These are phyloP conservation scores for Clitocybe nebularis DNA, from an alignment of 1,284 basidiomycete genomes.

Conservation along the genomic window DNA sequence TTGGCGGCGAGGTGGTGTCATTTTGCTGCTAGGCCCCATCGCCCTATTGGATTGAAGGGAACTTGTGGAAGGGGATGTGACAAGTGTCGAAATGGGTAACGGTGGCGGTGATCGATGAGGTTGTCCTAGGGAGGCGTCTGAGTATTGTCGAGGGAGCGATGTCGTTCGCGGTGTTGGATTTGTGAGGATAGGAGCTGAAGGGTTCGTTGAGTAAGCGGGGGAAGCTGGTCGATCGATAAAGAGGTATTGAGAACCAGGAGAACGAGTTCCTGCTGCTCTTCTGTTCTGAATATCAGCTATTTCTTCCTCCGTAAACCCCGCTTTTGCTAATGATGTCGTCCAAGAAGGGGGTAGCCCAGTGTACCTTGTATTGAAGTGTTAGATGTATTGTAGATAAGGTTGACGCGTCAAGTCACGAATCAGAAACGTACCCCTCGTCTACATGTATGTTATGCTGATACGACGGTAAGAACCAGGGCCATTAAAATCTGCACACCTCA, in stretches of 20 bases:
- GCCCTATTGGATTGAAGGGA: background rate
- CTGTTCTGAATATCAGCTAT: constrained; percentile 58
- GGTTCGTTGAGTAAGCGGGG: constrained; percentile 24
- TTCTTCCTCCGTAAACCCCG: constrained; percentile 65
- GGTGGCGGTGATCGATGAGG: constrained; percentile 15
- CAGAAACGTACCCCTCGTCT: constrained; percentile 57
- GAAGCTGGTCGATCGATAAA: constrained; percentile 31
- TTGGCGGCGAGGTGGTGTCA: constrained; percentile 5
- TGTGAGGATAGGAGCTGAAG: constrained; percentile 26
- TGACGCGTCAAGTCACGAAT: background rate
- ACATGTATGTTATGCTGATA: constrained; percentile 73
- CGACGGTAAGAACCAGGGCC: constrained; percentile 7
- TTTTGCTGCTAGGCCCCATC: background rate
- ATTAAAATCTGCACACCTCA: constrained; percentile 4
- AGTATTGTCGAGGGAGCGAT: constrained; percentile 37
- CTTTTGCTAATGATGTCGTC: constrained; percentile 53
- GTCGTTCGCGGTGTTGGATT: constrained; percentile 38
- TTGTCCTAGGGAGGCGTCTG: constrained; percentile 23
- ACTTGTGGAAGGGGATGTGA: constrained; percentile 7
- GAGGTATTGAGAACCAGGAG: constrained; percentile 26
- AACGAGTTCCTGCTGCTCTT: constrained; percentile 38
- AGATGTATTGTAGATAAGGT: constrained; percentile 7
- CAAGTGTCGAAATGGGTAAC: constrained; percentile 11
- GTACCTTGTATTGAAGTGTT: constrained; percentile 37
- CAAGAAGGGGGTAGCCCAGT: constrained; percentile 71